Percentiles rank a stretch among this genome's conserved stretches.
These are phyloP conservation scores for Raphanus hybrid DNA, from an alignment of 441 rosid genomes.

Conservation along the genomic window DNA sequence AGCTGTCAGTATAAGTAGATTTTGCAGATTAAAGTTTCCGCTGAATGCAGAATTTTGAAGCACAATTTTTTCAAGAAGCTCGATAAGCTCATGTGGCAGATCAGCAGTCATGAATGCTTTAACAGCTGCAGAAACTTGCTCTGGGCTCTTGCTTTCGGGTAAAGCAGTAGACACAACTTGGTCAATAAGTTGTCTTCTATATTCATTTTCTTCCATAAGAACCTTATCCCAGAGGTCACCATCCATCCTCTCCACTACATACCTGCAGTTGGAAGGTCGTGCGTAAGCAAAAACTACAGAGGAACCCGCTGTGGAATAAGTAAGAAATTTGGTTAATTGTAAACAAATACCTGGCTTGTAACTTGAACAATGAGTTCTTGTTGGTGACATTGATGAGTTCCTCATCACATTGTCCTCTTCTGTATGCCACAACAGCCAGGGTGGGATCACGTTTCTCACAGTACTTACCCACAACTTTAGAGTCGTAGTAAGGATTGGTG, in stretches of 20 bases:
- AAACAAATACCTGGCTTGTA: conserved; percentile 90
- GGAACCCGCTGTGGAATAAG: conserved; percentile 13
- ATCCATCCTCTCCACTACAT: conserved; percentile 99
- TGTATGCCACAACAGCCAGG: conserved; percentile 96
- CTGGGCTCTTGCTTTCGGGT: conserved; percentile 99
- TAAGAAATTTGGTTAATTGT: conserved; percentile 13
- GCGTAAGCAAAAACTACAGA: conserved; percentile 28
- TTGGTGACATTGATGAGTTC: conserved; percentile 98
- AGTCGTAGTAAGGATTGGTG: conserved; percentile 98
- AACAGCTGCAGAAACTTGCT: conserved; percentile 99
- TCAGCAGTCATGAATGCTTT: conserved; percentile 99
- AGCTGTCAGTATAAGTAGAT: conserved; percentile 95
- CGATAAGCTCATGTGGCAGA: conserved; percentile 98
- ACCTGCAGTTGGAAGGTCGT: conserved; percentile 53
- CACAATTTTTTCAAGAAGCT: conserved; percentile 99
- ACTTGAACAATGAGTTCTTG: conserved; percentile 95
- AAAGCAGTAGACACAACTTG: conserved; percentile 99
- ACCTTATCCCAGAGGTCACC: conserved; percentile 98
- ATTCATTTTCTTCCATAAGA: conserved; percentile 90
- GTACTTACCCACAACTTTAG: conserved; percentile 97
- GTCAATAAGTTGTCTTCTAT: conserved; percentile 96
- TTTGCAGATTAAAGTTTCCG: conserved; percentile 97
- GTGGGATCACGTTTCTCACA: conserved; percentile 99
- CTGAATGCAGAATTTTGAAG: conserved; percentile 99
- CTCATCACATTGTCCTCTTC: conserved; percentile 98